phyloP scores from a whole-genome alignment of 352 stramenopile genomes.

The Pythium rhizo-oryzae region DNA sequence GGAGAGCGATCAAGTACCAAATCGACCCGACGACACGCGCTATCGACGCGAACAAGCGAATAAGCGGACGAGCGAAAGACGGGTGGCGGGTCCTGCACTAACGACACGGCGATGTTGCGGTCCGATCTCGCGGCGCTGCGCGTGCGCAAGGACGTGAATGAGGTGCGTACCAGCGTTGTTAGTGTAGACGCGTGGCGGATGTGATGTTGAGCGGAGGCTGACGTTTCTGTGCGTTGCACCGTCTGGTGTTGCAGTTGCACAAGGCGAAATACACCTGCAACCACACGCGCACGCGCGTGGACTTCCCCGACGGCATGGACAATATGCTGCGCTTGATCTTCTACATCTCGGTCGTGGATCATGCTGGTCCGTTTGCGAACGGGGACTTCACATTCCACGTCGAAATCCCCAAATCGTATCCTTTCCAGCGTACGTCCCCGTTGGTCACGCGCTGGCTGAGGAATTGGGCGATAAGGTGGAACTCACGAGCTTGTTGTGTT shows the following conservation, averaged over 20 bases:
- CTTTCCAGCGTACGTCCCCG: conserved; percentile 68
- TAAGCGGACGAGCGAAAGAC: no score
- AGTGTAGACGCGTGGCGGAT: no score
- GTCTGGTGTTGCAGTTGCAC: conserved; percentile 46
- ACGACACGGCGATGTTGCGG: conserved; percentile 47
- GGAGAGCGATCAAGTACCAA: not conserved
- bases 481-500: not conserved
- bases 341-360: conserved; percentile 75
- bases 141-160: conserved; percentile 87
- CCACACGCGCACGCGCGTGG: conserved; percentile 77
- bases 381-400: conserved; percentile 88
- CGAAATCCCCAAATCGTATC: conserved; percentile 87
- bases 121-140: conserved; percentile 79
- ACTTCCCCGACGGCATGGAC: conserved; percentile 80
- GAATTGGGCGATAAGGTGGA: not conserved
- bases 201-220: no score
- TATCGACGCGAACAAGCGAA: not conserved
- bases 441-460: not conserved
- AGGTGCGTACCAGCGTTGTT: conserved; percentile 41
- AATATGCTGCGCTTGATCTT: conserved; percentile 87
- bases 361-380: conserved; percentile 77
- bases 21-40: not conserved
- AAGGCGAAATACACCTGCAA: conserved; percentile 85
- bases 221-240: not conserved
- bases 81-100: no score